These are phyloP conservation scores for Buxus sempervirens DNA, from an alignment of 164 flowering plant species.

Conservation along the genomic window DNA sequence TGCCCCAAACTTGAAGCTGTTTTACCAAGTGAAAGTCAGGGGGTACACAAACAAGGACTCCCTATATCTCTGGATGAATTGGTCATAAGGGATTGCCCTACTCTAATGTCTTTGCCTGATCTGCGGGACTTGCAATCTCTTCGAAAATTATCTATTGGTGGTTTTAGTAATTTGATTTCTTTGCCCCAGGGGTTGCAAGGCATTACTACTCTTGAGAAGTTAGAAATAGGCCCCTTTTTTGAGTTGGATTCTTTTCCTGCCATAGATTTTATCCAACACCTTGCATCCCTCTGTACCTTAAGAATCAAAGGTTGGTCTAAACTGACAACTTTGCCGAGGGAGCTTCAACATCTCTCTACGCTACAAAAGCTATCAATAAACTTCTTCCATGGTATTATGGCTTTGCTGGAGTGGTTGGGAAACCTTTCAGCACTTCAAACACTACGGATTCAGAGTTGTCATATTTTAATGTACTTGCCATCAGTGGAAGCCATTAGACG, in stretches of 20 bases:
- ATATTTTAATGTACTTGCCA: conserved; percentile 1
- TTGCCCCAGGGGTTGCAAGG: conserved; percentile 1
- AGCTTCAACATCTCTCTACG: conserved; percentile 4
- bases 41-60: not conserved
- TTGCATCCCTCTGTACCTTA: not conserved
- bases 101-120: not conserved
- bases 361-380: accelerated
- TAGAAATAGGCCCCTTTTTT: not conserved
- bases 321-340: conserved; percentile 9
- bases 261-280: not conserved
- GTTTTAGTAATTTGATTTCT: not conserved
- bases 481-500: not conserved
- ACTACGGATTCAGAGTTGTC: not conserved
- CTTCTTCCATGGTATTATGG: not conserved
- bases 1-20: conserved; percentile 7
- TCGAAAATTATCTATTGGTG: not conserved
- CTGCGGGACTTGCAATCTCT: not conserved
- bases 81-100: not conserved
- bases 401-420: conserved; percentile 5
- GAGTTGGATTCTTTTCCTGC: conserved; percentile 5
- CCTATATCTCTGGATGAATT: conserved; percentile 6
- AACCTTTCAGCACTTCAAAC: not conserved
- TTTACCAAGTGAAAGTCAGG: conserved; percentile 3
- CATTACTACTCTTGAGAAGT: not conserved
- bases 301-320: conserved; percentile 1